Evolutionary conservation across 2,329 filamentous ascomycete species (phyloP).

Genomic region (Alternaria brassicae): DNA sequence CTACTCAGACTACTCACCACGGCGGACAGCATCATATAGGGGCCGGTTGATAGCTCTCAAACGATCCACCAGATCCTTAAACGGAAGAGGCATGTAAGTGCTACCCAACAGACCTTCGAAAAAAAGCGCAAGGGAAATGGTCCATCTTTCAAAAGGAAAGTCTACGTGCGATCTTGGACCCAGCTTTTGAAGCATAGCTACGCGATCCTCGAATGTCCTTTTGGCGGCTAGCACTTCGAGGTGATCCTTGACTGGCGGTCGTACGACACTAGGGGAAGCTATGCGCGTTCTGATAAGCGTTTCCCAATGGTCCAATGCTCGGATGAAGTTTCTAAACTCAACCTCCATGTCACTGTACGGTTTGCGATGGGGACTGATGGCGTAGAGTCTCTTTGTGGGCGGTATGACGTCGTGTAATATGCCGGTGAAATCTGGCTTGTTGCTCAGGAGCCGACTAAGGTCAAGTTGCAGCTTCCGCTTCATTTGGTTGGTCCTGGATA

Average conservation of each 20-base stretch:
- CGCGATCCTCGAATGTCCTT: neutral
- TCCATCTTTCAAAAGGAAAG: neutral
- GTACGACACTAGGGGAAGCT: neutral
- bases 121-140: conserved; percentile 3
- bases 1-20: neutral
- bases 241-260: neutral
- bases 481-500: neutral
- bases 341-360: neutral
- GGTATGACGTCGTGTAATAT: conserved; percentile 2
- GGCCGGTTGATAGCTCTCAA: neutral
- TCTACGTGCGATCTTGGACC: neutral
- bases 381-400: neutral
- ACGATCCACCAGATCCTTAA: neutral
- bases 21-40: neutral
- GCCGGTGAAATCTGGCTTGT: neutral
- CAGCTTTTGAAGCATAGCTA: neutral
- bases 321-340: neutral
- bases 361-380: neutral
- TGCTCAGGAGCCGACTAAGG: neutral
- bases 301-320: conserved; percentile 5
- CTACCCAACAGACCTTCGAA: conserved; percentile 7
- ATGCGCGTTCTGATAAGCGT: neutral
- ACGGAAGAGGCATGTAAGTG: conserved; percentile 6
- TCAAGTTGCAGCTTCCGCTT: conserved; percentile 1
- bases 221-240: neutral